Base-by-base conservation (phyloP, 2,329 filamentous ascomycete species). In the Gnomoniopsis smithogilvyi region DNA sequence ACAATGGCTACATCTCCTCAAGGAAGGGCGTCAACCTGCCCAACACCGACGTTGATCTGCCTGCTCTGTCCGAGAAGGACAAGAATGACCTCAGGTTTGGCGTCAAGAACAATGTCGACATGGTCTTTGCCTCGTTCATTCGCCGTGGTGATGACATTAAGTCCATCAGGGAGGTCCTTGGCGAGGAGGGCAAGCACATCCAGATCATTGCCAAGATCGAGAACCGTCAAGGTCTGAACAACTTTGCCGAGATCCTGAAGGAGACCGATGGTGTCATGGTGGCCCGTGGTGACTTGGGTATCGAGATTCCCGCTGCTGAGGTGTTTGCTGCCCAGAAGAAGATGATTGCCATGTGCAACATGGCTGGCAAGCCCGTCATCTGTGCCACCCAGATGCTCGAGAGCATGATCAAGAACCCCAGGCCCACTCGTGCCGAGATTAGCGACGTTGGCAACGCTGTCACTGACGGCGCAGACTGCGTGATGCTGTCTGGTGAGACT, bases 161-260 rank as follows among this genome's bases (percentile, higher is more conserved):
- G 67, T 87, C 93, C 70, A 99, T 99, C 76, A 94, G 95, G 67
- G 84, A 89, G 66, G 89, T 98, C 63, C 87, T 99, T 54, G 95
- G 95, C 64, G 85, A 92, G 72, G 90, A 96, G 48, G 95, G 95
- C 77, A 92, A 90, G 80, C 88, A 96, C 76, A 97, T 99, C 71
- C 94, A 99, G 82, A 96, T 99, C 80, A 98, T 99, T 74, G 90
- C 95, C 85, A 99, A 99, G 89, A 96, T 99, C 68, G 95, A 99
- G 86, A 99, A 99, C 84, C 91, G 96, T 77, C 95, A 99, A 80
- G 95, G 95, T 78, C 90, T 99, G 66, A 98, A 99, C 88, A 99
- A 99, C 86, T 99, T 99, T 77, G 88, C 90, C 69, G 94, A 98
- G 81, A 99, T 99, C 71, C 87, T 99, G 62, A 84, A 86, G 73